These are phyloP conservation scores for Yamadazyma paraphyllophila DNA, from an alignment of 805 yeast species.

Conservation along the genomic window DNA sequence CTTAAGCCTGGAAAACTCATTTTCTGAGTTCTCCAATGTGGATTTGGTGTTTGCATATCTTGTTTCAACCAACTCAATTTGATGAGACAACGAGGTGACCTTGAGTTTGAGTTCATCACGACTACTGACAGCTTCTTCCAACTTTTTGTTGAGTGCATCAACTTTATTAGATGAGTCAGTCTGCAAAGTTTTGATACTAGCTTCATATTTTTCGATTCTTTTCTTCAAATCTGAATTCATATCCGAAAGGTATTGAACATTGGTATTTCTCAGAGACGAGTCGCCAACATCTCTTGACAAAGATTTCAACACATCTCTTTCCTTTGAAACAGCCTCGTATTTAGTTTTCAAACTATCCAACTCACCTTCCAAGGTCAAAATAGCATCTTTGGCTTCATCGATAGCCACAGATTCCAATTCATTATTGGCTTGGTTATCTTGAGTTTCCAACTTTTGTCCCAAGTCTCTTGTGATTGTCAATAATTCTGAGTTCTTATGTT, in stretches of 20 bases:
- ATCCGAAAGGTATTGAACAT: conserved; percentile 24
- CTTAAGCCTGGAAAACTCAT: conserved; percentile 27
- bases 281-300: conserved; percentile 8
- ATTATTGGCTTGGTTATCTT: conserved; percentile 46
- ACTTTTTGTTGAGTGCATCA: conserved; percentile 49
- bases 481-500: conserved; percentile 71
- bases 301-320: conserved; percentile 64
- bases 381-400: conserved; percentile 68
- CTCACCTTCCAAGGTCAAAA: conserved; percentile 59
- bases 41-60: conserved; percentile 50
- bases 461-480: conserved; percentile 66
- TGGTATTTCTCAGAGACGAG: conserved; percentile 3
- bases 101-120: conserved; percentile 29
- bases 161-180: conserved; percentile 43
- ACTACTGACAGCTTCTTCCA: conserved; percentile 56
- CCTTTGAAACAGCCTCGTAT: conserved; percentile 55
- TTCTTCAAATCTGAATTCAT: conserved; percentile 29
- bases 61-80: conserved; percentile 19
- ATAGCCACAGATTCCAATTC: conserved; percentile 48
- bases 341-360: conserved; percentile 50
- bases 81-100: conserved; percentile 13
- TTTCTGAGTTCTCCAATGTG: conserved; percentile 25
- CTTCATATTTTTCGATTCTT: conserved; percentile 39
- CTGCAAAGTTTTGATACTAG: conserved; percentile 29
- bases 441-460: conserved; percentile 66